A percentile compares a stretch with the other conserved stretches of the same genome.
Conservation (phyloP, 2,329 filamentous ascomycete genomes). For the Cladophialophora immunda region DNA sequence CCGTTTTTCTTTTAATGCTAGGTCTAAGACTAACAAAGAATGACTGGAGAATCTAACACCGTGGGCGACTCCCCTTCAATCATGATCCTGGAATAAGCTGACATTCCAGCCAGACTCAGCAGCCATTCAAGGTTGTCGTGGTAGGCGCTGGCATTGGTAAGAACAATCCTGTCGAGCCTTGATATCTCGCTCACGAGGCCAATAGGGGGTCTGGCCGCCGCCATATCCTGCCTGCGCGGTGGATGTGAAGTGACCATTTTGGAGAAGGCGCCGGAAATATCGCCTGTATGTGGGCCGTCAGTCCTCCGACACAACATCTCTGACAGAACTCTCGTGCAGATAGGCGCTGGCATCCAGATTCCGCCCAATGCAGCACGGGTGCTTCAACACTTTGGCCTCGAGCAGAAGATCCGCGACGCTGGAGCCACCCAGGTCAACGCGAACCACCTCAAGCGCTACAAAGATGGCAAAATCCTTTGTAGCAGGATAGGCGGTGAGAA, state of each 20-base stretch:
- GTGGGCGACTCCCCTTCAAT: not conserved
- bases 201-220: conserved; percentile 25
- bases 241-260: conserved; percentile 23
- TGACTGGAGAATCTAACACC: not conserved
- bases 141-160: conserved; percentile 25
- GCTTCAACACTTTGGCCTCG: conserved; percentile 43
- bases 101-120: not conserved
- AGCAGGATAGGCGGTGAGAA: conserved; percentile 26
- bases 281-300: conserved; percentile 6
- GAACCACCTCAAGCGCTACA: conserved; percentile 45
- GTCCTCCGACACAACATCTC: not conserved
- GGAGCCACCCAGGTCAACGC: conserved; percentile 43
- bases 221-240: conserved; percentile 21
- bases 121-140: conserved; percentile 21
- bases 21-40: not conserved
- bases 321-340: conserved; percentile 24
- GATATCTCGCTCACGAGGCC: not conserved
- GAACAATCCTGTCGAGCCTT: not conserved
- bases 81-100: conserved; percentile 6
- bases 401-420: conserved; percentile 38
- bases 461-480: conserved; percentile 44
- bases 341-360: conserved; percentile 47
- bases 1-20: too few species aligned
- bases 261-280: conserved; percentile 26
- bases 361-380: conserved; percentile 45